Base-by-base conservation (phyloP, 1,139 yeast genomes). In the Suzukiozyma palmioleophila region DNA sequence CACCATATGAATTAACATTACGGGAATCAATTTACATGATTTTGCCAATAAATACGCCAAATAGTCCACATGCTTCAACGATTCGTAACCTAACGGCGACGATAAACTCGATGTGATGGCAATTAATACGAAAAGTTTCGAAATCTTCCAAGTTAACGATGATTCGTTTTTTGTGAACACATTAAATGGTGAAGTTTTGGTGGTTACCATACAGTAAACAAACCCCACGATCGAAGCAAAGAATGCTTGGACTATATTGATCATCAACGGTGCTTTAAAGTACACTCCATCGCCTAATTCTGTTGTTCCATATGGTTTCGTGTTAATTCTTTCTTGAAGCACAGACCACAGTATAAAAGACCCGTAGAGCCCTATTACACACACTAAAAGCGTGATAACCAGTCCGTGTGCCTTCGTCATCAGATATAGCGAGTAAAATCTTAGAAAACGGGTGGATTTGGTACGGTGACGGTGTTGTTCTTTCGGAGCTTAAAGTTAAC, bases 11-110 rank as follows among this genome's bases (percentile, higher is more conserved):
- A 92, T 84, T 27, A 86, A 59, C 84, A 92, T 82, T 18, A 90
- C 95, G 0, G 99, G 99, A 26, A 92, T 79, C 57, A 92, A 73
- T 55, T 92, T 92, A 59, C 98, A 92, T 38, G 96, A 84, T 58
- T 92, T 92, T 30, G 97, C 96, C 45, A 92, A 72, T 49, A 92
- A 73, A 51, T 79, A 83, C 0, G 95, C 84, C 54, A 92, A 69
- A 56, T 87, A 92, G 57, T 88, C 96, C 33, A 92, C 94, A 56
- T 92, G 88, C 39, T 75, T 71, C 46, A 92, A 67, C 10, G 96
- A 79, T 44, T 81, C 69, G 60, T 85, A 76, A 28, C 95, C 85
- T 49, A 85, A 60, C 3, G 97, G 97, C 1, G 92, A 76, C 0
- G 97, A 81, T 18, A 89, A 54, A 33, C 95, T 81, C 49, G 92